Base-by-base conservation (phyloP, 495 filamentous ascomycete species). In the Xylaria curta region DNA sequence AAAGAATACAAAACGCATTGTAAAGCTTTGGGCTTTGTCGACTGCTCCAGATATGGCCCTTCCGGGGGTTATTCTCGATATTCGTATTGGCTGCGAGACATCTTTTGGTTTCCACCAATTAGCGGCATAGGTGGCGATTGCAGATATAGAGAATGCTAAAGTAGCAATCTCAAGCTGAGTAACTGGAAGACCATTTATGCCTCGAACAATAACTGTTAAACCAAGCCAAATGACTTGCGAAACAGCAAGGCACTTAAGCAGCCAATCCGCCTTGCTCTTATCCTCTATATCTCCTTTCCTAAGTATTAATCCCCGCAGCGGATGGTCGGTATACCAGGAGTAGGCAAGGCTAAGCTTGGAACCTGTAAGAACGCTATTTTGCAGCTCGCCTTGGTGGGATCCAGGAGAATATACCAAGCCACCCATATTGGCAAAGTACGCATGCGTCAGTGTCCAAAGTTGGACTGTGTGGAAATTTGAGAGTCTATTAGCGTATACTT, bases 91-190 rank as follows among this genome's bases (percentile, higher is more conserved):
- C 19, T 33, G 15, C 26, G 54, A 59, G n/a, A 59, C 54, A 6
- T 59, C 54, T 33, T 59, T 59, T 36, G 54, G 54, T 59, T 59
- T 59, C 54, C 54, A 59, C 54, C 54, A 59, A 21, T 21, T n/a
- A 10, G 54, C 54, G 6, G 24, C 28, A 19, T 59, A 59, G 19
- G 54, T 59, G n/a, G 10, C 26, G 10, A 21, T 24, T 19, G 24
- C 54, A 59, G 28, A 59, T 7, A 59, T 7, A 24, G 54, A 59
- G 54, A 59, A 59, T 59, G 54, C 54, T 3, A 21, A 0, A 2
- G 54, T 59, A 2, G 54, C 54, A 17, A 59, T 59, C 54, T 59
- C 54, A 5, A 59, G 54, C 10, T 31, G 54, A 36, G 54, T 31
- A 10, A 59, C 54, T 59, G 54, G 54, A 10, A 59, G 54, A 24